Evolutionary conservation across 2,329 filamentous ascomycete species (phyloP).

Genomic region (Colletotrichum destructivum): DNA sequence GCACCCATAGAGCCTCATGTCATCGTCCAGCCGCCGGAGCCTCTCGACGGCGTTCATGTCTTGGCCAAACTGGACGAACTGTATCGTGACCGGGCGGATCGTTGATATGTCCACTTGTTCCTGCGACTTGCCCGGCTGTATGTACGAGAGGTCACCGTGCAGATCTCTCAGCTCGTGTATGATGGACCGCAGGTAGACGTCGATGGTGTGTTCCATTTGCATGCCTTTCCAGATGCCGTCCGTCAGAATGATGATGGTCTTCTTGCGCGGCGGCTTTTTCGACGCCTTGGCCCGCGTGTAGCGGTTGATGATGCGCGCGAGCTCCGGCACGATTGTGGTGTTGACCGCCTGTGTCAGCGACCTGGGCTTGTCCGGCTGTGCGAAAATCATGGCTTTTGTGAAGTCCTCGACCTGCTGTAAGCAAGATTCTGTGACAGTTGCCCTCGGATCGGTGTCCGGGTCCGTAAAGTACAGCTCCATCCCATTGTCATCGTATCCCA

Average conservation of each 20-base stretch:
- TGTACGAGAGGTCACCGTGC: background rate
- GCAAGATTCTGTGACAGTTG: background rate
- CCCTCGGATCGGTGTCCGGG: constrained; percentile 9
- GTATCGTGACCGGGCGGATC: constrained; percentile 47
- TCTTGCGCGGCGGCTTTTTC: background rate
- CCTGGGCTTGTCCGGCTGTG: background rate
- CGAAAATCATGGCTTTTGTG: background rate
- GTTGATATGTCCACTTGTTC: constrained; percentile 4
- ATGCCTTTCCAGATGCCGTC: constrained; percentile 22
- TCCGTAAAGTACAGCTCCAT: constrained; percentile 45
- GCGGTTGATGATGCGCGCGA: constrained; percentile 25
- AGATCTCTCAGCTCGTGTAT: constrained; percentile 12
- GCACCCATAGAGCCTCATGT: constrained; percentile 6
- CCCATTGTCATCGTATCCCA: constrained; percentile 49
- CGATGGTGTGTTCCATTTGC: background rate
- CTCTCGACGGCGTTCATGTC: constrained; percentile 43
- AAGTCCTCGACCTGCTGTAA: background rate
- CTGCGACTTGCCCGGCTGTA: background rate
- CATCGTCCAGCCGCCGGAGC: constrained; percentile 42
- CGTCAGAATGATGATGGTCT: constrained; percentile 23
- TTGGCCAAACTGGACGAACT: constrained; percentile 50
- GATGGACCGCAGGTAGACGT: background rate
- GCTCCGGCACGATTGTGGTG: constrained; percentile 9
- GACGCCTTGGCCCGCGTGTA: constrained; percentile 8
- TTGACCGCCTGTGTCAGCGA: background rate